phyloP scores from a whole-genome alignment of 1,284 basidiomycete genomes.

The Trametes versicolor region DNA sequence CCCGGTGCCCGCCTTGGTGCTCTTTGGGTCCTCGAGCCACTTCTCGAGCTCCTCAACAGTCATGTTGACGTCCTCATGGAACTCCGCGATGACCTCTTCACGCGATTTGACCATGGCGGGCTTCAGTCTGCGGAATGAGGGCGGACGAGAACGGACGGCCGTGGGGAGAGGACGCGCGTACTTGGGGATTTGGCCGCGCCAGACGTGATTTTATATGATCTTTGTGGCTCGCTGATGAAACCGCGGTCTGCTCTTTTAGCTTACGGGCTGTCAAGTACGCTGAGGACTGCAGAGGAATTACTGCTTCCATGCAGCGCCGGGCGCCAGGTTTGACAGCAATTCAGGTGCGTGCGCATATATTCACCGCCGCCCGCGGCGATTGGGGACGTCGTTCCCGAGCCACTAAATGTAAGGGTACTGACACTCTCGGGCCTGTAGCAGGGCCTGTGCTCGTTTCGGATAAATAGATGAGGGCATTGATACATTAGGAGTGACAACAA shows the following conservation, averaged over 20 bases:
- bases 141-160: not conserved
- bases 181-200: no score
- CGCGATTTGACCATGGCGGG: constrained; percentile 35
- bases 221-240: not conserved
- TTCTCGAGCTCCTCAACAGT: constrained; percentile 45
- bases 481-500: constrained; percentile 13
- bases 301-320: constrained; percentile 22
- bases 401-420: not conserved
- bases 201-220: not conserved
- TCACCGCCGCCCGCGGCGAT: constrained; percentile 3
- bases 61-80: constrained; percentile 48
- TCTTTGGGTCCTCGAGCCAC: constrained; percentile 47
- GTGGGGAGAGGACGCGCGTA: not conserved
- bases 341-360: constrained; percentile 1
- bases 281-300: constrained; percentile 4
- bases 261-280: constrained; percentile 11
- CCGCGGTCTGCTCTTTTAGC: constrained; percentile 14
- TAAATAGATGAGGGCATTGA: constrained; percentile 4
- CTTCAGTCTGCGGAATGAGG: not conserved
- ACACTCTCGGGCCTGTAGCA: not conserved
- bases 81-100: constrained; percentile 43
- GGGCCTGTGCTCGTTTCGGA: not conserved
- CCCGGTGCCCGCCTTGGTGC: constrained; percentile 47
- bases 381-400: not conserved
- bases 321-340: constrained; percentile 10